Evolutionary conservation across 768 basidiomycete genomes (phyloP).

Genomic region (Saitozyma sp.): DNA sequence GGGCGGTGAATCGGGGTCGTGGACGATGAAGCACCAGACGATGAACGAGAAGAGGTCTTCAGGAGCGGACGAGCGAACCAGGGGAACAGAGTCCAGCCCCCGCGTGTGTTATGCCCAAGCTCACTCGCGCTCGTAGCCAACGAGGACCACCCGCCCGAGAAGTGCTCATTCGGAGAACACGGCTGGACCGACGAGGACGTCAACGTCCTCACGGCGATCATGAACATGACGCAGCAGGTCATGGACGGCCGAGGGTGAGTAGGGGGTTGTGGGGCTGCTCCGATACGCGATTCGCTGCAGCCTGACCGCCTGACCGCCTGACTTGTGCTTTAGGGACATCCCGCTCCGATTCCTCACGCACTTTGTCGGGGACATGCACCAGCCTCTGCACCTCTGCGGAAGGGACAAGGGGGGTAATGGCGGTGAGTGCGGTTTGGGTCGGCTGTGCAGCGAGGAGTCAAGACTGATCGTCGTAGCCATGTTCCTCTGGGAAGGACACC

Average conservation of each 20-base stretch:
- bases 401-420: constrained; percentile 85
- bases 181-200: constrained; percentile 64
- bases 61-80: neutral
- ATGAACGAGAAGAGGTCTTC: too few relatives aligned
- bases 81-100: too few relatives aligned
- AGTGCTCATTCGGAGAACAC: constrained; percentile 70
- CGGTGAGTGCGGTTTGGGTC: constrained; percentile 44
- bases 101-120: too few relatives aligned
- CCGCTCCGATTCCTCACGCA: constrained; percentile 91
- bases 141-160: constrained; percentile 73
- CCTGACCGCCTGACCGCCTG: neutral
- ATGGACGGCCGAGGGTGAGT: constrained; percentile 50
- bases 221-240: constrained; percentile 70
- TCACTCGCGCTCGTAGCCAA: constrained; percentile 47
- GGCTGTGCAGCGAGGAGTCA: neutral
- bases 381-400: constrained; percentile 87
- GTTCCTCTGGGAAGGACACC: constrained; percentile 69
- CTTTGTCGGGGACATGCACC: constrained; percentile 89
- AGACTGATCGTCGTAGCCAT: constrained; percentile 54
- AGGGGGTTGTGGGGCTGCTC: neutral
- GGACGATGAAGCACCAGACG: too few relatives aligned
- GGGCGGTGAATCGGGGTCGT: too few relatives aligned
- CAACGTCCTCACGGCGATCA: constrained; percentile 76
- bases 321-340: constrained; percentile 58
- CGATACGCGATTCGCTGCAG: neutral